Conservation (phyloP, 192 early-diverging fungal genomes). For the Coemansia sp. region DNA sequence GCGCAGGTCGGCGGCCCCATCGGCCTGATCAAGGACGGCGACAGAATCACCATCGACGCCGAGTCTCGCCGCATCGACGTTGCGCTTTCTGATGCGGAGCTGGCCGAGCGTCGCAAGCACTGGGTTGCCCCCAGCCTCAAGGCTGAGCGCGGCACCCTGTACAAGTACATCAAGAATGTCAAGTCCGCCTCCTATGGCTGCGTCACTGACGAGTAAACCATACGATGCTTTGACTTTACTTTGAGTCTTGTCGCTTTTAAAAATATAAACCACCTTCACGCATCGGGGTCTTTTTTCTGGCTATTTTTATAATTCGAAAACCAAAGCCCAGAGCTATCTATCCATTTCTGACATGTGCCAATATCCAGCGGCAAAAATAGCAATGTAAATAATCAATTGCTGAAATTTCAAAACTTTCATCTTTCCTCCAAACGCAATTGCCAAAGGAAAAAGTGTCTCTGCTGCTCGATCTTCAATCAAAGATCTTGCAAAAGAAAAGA, state of each 20-base stretch:
- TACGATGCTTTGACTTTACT: not conserved
- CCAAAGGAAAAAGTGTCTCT: too few species aligned
- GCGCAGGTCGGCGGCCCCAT: constrained; percentile 97
- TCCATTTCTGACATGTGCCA: too few species aligned
- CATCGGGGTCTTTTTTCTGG: too few species aligned
- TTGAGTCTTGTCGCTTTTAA: not conserved
- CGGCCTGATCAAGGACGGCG: constrained; percentile 86
- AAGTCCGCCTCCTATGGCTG: constrained; percentile 78
- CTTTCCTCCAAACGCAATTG: too few species aligned
- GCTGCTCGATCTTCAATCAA: too few species aligned
- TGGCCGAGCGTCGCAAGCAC: constrained; percentile 62
- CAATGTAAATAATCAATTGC: too few species aligned
- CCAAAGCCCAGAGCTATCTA: too few species aligned
- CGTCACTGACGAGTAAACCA: constrained; percentile 77
- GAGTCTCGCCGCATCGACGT: constrained; percentile 72
- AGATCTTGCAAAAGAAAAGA: too few species aligned
- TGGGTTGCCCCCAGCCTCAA: constrained; percentile 90
- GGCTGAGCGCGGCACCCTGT: constrained; percentile 84
- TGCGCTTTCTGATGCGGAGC: constrained; percentile 74
- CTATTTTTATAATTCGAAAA: too few species aligned
- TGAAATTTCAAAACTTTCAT: too few species aligned
- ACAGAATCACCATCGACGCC: constrained; percentile 89
- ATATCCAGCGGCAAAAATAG: too few species aligned
- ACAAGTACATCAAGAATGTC: constrained; percentile 90
- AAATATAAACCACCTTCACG: too few species aligned